Base-by-base conservation (phyloP, 2,329 filamentous ascomycete genomes). In the Alternaria ventricosa region DNA sequence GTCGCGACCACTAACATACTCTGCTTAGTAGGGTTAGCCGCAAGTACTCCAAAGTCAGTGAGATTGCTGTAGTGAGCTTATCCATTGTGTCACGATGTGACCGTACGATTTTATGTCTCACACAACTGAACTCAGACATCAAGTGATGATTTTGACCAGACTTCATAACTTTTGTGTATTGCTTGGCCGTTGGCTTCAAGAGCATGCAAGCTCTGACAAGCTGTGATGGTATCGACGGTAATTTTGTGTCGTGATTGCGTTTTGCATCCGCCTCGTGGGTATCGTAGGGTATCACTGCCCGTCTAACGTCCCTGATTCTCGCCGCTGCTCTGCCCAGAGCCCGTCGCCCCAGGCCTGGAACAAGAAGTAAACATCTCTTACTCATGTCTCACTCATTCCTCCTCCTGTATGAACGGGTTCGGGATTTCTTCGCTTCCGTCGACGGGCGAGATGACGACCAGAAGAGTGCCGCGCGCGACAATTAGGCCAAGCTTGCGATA, bases 401-500 rank as follows among this genome's bases (percentile, higher is more conserved):
- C 90, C 23, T 87, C 85, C 75, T 93, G 89, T 57, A 92, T 84
- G 77, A 98, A 99, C 0, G 96, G 96, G 80, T 99, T 99, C 73
- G 92, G 88, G 74, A 99, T 99, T 82, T 95, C 91, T 82, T 98
- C 94, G 82, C 93, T 97, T 60, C 96, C 96, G 77, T 98, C 94
- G 56, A 96, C 87, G 5, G 96, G 96, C 66, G 93, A 96, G 78
- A 99, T 93, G 66, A 97, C 87, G 43, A 97, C 95, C 59, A 99
- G 89, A 50, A 99, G 85, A 8, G 96, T 98, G 64, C 96, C 96
- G 69, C 96, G 89, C 44, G 93, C 95, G 56, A 91, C 96, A 20
- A 97, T 90, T 53, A 97, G 87, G 56, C 94, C 94, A 20, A 97
- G 89, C 18, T 91, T 87, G 69, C 94, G 88, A 27, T 91, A 91